Evolutionary conservation across 2,329 filamentous ascomycete genomes (phyloP).

Genomic region (Aspergillus fructus): DNA sequence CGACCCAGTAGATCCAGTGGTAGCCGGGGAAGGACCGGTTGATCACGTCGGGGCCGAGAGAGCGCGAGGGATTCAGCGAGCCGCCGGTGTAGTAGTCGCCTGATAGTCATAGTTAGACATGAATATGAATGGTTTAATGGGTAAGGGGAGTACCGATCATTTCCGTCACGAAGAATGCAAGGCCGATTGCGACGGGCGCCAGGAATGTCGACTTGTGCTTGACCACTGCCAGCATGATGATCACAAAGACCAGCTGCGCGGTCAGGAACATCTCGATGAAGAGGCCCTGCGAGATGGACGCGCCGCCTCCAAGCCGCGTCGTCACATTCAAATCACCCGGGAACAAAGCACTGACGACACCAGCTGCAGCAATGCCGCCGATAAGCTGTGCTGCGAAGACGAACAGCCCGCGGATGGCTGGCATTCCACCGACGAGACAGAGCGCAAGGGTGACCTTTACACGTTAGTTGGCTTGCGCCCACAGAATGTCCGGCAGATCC

Average conservation of each 20-base stretch:
- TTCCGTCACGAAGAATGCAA: conserved; percentile 65
- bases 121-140: neutral
- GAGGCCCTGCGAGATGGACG: conserved; percentile 57
- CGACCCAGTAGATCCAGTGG: conserved; percentile 54
- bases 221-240: conserved; percentile 69
- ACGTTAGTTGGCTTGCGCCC: neutral
- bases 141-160: conserved; percentile 40
- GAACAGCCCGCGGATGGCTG: conserved; percentile 51
- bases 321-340: conserved; percentile 56
- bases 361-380: conserved; percentile 59
- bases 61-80: conserved; percentile 50
- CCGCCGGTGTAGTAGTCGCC: conserved; percentile 51
- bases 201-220: conserved; percentile 72
- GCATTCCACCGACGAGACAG: conserved; percentile 58
- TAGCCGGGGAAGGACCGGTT: conserved; percentile 46
- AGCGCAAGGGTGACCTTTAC: conserved; percentile 57
- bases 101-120: too few species aligned
- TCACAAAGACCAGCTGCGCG: conserved; percentile 61
- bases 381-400: conserved; percentile 59
- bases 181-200: conserved; percentile 70
- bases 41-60: conserved; percentile 49
- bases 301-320: conserved; percentile 55
- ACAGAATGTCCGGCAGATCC: too few species aligned
- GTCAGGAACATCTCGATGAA: conserved; percentile 69
- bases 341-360: conserved; percentile 57